phyloP scores from a whole-genome alignment of 1,284 basidiomycete genomes.

The Sphagnurus paluster region DNA sequence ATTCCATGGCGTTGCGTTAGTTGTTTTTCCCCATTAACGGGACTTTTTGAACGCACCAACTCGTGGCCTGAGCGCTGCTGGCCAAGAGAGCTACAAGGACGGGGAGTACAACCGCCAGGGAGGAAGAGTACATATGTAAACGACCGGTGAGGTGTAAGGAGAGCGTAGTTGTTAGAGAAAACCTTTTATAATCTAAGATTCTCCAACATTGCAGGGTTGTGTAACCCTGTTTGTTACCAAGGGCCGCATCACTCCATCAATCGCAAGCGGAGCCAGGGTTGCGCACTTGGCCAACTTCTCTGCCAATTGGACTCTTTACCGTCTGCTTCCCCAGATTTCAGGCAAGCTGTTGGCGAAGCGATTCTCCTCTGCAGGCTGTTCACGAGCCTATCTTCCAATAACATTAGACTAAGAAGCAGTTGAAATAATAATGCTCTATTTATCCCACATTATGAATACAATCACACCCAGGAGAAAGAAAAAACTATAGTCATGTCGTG shows the following conservation, averaged over 20 bases:
- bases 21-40: background rate
- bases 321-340: too few species aligned
- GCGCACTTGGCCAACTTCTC: too few species aligned
- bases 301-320: too few species aligned
- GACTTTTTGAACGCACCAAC: conserved; percentile 21
- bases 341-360: too few species aligned
- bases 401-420: too few species aligned
- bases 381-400: too few species aligned
- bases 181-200: conserved; percentile 6
- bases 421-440: background rate
- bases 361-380: too few species aligned
- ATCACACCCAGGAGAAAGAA: background rate
- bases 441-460: background rate
- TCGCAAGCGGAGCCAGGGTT: too few species aligned
- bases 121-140: conserved; percentile 15
- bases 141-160: conserved; percentile 3
- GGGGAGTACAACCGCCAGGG: conserved; percentile 17
- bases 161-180: conserved; percentile 3
- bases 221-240: conserved; percentile 10
- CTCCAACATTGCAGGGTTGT: conserved; percentile 6
- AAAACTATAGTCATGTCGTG: background rate
- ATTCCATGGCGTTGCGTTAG: background rate
- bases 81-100: conserved; percentile 27
- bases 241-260: too few species aligned
- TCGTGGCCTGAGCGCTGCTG: conserved; percentile 22